A percentile compares a stretch with the other conserved stretches of the same genome.
These are phyloP conservation scores for Penicillium antarcticum DNA, from an alignment of 495 filamentous ascomycete species.

Conservation along the genomic window DNA sequence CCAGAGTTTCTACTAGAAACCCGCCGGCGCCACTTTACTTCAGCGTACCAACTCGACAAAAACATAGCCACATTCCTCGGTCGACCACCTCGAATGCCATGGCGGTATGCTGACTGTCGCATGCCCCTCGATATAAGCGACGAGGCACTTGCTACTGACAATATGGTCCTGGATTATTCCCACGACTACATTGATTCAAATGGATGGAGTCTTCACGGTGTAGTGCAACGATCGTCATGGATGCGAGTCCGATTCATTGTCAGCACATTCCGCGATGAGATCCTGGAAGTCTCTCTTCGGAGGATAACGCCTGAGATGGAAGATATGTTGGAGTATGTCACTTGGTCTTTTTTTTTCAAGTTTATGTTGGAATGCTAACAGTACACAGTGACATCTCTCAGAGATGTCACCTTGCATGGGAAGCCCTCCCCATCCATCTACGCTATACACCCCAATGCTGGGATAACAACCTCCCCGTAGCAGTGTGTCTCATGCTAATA, in stretches of 20 bases:
- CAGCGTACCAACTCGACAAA: slow-evolving; percentile 49
- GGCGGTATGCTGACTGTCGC: slow-evolving; percentile 48
- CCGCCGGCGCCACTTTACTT: slow-evolving; percentile 47
- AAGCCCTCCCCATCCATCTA: slow-evolving; percentile 33
- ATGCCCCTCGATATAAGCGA: slow-evolving; percentile 54
- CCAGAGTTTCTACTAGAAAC: slow-evolving; percentile 45
- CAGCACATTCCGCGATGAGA: slow-evolving; percentile 51
- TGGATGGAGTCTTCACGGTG: slow-evolving; percentile 49
- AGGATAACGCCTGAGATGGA: slow-evolving; percentile 28
- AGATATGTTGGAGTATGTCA: slow-evolving; percentile 17
- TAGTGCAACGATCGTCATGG: slow-evolving; percentile 34
- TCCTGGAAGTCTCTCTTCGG: slow-evolving; percentile 52
- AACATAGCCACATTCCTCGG: slow-evolving; percentile 49
- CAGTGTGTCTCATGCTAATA: slow-evolving; percentile 30
- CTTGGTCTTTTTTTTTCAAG: not conserved
- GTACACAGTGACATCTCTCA: slow-evolving; percentile 30
- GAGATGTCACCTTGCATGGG: slow-evolving; percentile 32
- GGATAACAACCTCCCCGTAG: slow-evolving; percentile 16
- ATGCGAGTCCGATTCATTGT: slow-evolving; percentile 46
- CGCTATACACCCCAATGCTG: slow-evolving; percentile 26
- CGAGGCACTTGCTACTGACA: slow-evolving; percentile 38
- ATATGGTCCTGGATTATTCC: slow-evolving; percentile 27
- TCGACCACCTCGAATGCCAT: slow-evolving; percentile 49
- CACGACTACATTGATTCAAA: slow-evolving; percentile 35
- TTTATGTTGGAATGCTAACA: not conserved